Percentiles rank a stretch among this genome's conserved stretches.
Evolutionary conservation across 371 early-diverging fungal species (phyloP).

Genomic region (Umbelopsis sp.): DNA sequence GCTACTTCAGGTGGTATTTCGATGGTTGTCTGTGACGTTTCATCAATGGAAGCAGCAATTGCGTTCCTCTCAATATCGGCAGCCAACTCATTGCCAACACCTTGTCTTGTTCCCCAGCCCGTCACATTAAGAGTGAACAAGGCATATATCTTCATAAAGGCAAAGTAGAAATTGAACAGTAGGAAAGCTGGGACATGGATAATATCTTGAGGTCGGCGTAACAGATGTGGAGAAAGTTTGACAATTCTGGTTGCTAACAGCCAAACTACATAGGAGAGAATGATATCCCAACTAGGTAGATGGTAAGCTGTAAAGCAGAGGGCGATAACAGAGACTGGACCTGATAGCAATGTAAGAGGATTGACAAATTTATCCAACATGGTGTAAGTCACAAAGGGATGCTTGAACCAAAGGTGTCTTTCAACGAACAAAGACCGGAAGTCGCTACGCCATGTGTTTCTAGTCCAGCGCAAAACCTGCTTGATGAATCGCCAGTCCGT

Average conservation of each 20-base stretch:
- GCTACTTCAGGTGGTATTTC: slow-evolving; percentile 6
- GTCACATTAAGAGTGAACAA: slow-evolving; percentile 72
- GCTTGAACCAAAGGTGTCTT: slow-evolving; percentile 64
- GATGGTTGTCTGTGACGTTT: slow-evolving; percentile 1
- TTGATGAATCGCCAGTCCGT: slow-evolving; percentile 79
- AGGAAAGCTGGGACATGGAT: slow-evolving; percentile 69
- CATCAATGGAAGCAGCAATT: neutral
- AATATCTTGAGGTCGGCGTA: slow-evolving; percentile 67
- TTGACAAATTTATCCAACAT: slow-evolving; percentile 81
- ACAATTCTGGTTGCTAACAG: slow-evolving; percentile 68
- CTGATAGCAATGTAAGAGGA: slow-evolving; percentile 72
- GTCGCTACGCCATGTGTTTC: slow-evolving; percentile 81
- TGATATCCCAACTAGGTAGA: slow-evolving; percentile 61
- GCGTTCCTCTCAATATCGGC: slow-evolving; percentile 22
- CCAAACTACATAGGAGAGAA: slow-evolving; percentile 68
- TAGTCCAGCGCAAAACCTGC: slow-evolving; percentile 75
- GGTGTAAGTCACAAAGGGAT: slow-evolving; percentile 76
- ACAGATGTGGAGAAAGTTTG: slow-evolving; percentile 72
- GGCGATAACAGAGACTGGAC: slow-evolving; percentile 64
- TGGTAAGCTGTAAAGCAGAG: slow-evolving; percentile 35
- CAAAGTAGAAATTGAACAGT: slow-evolving; percentile 74
- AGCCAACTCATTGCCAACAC: slow-evolving; percentile 40
- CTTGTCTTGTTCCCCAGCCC: slow-evolving; percentile 77
- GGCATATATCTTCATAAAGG: slow-evolving; percentile 74
- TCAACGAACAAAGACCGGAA: slow-evolving; percentile 68